Evolutionary conservation across 139 green algal species (phyloP).

Genomic region (Haematococcus lacustris): DNA sequence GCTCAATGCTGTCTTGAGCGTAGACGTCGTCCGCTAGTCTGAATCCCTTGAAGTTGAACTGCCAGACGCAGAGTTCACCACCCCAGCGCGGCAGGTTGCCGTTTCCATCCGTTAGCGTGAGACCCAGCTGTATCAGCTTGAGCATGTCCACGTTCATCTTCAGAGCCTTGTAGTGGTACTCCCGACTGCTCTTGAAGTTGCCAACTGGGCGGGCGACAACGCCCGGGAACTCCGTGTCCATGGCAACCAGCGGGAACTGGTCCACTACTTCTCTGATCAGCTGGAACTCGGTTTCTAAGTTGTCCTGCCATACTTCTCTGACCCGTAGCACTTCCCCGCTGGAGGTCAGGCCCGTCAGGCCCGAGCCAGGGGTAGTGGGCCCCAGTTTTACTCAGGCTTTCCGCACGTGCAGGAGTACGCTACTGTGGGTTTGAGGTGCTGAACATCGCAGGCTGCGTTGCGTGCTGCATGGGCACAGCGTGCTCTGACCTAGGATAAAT

Average conservation of each 20-base stretch:
- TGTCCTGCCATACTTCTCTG: slow-evolving; percentile 92
- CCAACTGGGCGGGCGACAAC: slow-evolving; percentile 91
- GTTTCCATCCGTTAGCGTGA: slow-evolving; percentile 90
- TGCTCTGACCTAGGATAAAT: too few relatives aligned
- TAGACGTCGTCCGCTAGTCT: slow-evolving; percentile 90
- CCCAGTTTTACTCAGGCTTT: too few relatives aligned
- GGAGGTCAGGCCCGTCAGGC: too few relatives aligned
- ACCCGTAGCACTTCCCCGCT: slow-evolving; percentile 77
- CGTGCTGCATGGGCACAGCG: too few relatives aligned
- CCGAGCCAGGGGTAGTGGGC: too few relatives aligned
- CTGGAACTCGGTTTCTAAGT: slow-evolving; percentile 88
- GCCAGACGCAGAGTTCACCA: slow-evolving; percentile 91
- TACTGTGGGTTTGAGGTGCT: too few relatives aligned
- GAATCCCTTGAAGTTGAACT: slow-evolving; percentile 99
- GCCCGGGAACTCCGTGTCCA: slow-evolving; percentile 95
- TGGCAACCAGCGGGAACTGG: slow-evolving; percentile 88
- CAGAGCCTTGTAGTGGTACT: slow-evolving; percentile 90
- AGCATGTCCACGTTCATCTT: slow-evolving; percentile 98
- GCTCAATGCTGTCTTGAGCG: slow-evolving; percentile 93
- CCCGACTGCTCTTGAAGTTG: slow-evolving; percentile 88
- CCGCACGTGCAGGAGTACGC: too few relatives aligned
- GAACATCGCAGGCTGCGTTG: too few relatives aligned
- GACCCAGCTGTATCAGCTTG: slow-evolving; percentile 97
- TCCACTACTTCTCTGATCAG: slow-evolving; percentile 88
- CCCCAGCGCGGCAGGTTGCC: slow-evolving; percentile 80